Conservation (phyloP, 768 basidiomycete genomes). For the Hysterangium stoloniferum region DNA sequence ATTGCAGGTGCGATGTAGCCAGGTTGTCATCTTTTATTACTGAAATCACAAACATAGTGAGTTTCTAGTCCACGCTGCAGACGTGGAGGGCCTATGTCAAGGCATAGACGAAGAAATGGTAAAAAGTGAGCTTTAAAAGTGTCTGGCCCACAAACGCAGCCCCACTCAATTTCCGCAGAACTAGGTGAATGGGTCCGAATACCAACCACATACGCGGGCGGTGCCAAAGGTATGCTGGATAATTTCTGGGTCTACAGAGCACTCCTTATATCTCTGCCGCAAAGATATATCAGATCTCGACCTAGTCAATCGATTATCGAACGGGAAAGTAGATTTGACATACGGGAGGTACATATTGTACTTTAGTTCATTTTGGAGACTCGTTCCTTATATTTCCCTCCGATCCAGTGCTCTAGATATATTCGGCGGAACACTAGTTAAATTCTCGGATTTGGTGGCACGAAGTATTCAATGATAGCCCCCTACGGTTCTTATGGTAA, state of each 20-base stretch:
- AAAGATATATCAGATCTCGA: slow-evolving; percentile 74
- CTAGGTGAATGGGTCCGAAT: slow-evolving; percentile 89
- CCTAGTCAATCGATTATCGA: slow-evolving; percentile 71
- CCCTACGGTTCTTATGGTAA: too few species aligned
- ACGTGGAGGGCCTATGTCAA: slow-evolving; percentile 94
- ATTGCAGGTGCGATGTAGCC: slow-evolving; percentile 57
- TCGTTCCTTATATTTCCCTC: not conserved
- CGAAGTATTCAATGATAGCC: slow-evolving; percentile 8
- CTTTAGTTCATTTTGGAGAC: not conserved
- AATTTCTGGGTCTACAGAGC: not conserved
- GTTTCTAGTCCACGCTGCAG: slow-evolving; percentile 95
- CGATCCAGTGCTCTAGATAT: slow-evolving; percentile 13
- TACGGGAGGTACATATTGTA: slow-evolving; percentile 55
- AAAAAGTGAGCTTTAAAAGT: slow-evolving; percentile 40
- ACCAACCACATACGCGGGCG: slow-evolving; percentile 95
- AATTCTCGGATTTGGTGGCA: slow-evolving; percentile 11
- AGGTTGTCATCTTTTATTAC: not conserved
- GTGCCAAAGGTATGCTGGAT: slow-evolving; percentile 66
- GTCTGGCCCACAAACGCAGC: not conserved
- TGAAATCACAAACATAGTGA: slow-evolving; percentile 46
- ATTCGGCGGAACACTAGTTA: slow-evolving; percentile 13
- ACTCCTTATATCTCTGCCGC: not conserved
- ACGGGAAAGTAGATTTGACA: slow-evolving; percentile 80
- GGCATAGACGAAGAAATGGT: slow-evolving; percentile 93
- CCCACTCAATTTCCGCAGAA: slow-evolving; percentile 35